These are phyloP conservation scores for Cryphonectria nitschkei DNA, from an alignment of 2,329 filamentous ascomycete genomes.

Conservation along the genomic window DNA sequence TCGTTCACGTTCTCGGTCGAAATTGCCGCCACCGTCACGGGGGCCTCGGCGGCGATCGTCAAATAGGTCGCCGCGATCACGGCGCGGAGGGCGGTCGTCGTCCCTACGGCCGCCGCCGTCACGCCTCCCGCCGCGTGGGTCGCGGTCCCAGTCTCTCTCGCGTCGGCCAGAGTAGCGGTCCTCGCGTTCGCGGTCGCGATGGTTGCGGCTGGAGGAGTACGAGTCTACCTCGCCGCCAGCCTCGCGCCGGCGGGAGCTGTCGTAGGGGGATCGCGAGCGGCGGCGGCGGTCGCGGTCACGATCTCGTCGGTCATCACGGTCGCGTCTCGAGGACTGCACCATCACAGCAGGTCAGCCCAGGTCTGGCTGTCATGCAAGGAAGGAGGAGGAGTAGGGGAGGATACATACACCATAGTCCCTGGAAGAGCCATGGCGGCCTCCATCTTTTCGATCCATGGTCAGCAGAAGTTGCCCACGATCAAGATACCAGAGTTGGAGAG, in stretches of 20 bases:
- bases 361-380: neutral
- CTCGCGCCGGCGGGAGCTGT: conserved; percentile 73
- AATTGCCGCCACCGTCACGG: conserved; percentile 45
- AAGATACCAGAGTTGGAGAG: conserved; percentile 30
- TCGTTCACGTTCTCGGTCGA: conserved; percentile 51
- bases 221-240: conserved; percentile 72
- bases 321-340: conserved; percentile 37
- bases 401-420: conserved; percentile 59
- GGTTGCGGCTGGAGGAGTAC: conserved; percentile 91
- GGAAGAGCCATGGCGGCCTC: conserved; percentile 55
- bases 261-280: conserved; percentile 85
- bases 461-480: conserved; percentile 33
- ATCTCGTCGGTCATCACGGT: conserved; percentile 42
- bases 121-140: conserved; percentile 55
- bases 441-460: conserved; percentile 38
- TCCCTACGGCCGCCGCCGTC: conserved; percentile 68
- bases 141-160: conserved; percentile 42
- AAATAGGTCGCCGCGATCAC: conserved; percentile 64
- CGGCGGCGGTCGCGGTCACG: conserved; percentile 58
- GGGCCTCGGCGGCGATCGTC: conserved; percentile 60
- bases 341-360: conserved; percentile 19
- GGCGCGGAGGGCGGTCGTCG: conserved; percentile 57
- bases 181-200: conserved; percentile 90
- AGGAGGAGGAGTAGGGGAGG: neutral
- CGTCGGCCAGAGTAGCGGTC: conserved; percentile 76